A percentile compares a stretch with the other conserved stretches of the same genome.
phyloP scores from a whole-genome alignment of 2,329 filamentous ascomycete species.

The Pseudogymnoascus destructans region DNA sequence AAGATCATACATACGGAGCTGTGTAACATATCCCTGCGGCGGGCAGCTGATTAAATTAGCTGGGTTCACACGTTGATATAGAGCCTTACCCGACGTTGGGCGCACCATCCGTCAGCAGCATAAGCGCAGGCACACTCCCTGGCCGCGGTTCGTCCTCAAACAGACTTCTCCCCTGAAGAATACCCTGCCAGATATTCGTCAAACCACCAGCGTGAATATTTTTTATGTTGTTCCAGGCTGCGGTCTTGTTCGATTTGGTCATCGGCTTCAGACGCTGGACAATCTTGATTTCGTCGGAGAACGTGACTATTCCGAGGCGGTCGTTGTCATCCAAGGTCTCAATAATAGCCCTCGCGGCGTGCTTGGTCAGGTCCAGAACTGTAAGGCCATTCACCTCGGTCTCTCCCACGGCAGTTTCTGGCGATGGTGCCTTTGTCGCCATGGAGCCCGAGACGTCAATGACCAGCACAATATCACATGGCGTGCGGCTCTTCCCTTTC shows the following conservation, averaged over 20 bases:
- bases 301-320: conserved; percentile 45
- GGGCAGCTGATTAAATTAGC: neutral
- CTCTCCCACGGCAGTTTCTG: conserved; percentile 20
- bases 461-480: conserved; percentile 47
- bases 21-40: neutral
- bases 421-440: conserved; percentile 34
- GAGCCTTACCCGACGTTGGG: conserved; percentile 38
- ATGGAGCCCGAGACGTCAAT: conserved; percentile 51
- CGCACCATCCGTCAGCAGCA: conserved; percentile 42
- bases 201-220: conserved; percentile 27
- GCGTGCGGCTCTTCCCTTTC: conserved; percentile 25
- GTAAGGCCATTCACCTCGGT: conserved; percentile 38
- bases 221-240: conserved; percentile 31
- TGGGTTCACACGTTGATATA: neutral
- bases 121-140: conserved; percentile 35
- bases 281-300: conserved; percentile 31
- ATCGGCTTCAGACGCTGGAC: conserved; percentile 37
- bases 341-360: conserved; percentile 44
- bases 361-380: conserved; percentile 46
- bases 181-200: conserved; percentile 47
- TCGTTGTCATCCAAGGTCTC: conserved; percentile 42
- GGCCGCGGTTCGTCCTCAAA: conserved; percentile 28
- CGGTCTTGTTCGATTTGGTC: conserved; percentile 34
- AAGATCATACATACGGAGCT: conserved; percentile 16
- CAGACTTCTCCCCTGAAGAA: conserved; percentile 36